These are phyloP conservation scores for Eucommia ulmoides DNA, from an alignment of 257 asterid species.

Conservation along the genomic window DNA sequence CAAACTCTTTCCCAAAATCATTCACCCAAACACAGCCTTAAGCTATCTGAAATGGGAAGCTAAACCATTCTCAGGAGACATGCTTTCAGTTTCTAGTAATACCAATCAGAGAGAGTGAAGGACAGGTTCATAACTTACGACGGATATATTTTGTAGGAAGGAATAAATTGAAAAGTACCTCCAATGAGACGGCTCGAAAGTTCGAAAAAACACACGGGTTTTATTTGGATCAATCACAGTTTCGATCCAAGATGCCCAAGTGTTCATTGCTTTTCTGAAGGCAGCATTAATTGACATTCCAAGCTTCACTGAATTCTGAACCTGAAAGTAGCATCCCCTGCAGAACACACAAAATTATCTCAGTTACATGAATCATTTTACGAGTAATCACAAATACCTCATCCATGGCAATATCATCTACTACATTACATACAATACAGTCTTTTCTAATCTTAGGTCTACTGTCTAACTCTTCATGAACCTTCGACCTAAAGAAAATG, in stretches of 20 bases:
- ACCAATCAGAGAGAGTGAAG: neutral
- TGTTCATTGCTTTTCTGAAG: constrained; percentile 40
- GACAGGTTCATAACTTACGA: neutral
- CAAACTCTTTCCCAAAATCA: neutral
- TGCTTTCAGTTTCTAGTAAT: neutral
- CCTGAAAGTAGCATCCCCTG: constrained; percentile 83
- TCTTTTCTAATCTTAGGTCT: neutral
- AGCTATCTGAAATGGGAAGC: too few relatives aligned
- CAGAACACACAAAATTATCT: constrained; percentile 16
- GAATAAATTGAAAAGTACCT: constrained; percentile 23
- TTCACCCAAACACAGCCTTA: too few relatives aligned
- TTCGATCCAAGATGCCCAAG: constrained; percentile 79
- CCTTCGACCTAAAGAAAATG: neutral
- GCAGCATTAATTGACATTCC: constrained; percentile 55
- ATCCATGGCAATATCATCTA: neutral
- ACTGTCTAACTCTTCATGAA: too few relatives aligned
- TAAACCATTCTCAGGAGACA: neutral
- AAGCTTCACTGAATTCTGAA: constrained; percentile 37
- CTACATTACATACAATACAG: neutral
- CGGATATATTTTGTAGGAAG: neutral
- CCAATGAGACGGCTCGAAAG: constrained; percentile 84
- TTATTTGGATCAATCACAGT: constrained; percentile 31
- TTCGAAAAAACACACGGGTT: constrained; percentile 56
- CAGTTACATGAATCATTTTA: too few relatives aligned
- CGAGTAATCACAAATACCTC: neutral